These are phyloP conservation scores for Cryphonectria radicalis DNA, from an alignment of 2,329 filamentous ascomycete species.

Conservation along the genomic window DNA sequence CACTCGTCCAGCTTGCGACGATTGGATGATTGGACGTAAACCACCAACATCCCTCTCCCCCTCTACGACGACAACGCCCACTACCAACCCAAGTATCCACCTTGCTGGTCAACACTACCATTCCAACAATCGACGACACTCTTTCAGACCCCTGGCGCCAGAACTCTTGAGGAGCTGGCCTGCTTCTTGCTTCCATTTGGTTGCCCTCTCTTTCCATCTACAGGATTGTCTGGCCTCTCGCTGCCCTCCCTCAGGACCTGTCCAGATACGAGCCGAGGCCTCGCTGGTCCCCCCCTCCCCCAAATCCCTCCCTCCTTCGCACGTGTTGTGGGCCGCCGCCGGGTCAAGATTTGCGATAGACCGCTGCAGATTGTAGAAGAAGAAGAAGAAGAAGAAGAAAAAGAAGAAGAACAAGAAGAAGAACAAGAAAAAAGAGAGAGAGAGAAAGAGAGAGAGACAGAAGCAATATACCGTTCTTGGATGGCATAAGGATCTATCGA, in stretches of 20 bases:
- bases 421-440: background rate
- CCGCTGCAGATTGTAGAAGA: background rate
- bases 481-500: slow-evolving; percentile 32
- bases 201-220: background rate
- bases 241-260: background rate
- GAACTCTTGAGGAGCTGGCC: slow-evolving; percentile 6
- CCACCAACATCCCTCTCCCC: slow-evolving; percentile 3
- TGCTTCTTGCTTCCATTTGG: background rate
- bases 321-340: background rate
- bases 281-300: background rate
- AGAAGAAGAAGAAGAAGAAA: background rate
- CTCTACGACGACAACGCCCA: background rate
- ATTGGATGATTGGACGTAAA: background rate
- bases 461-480: slow-evolving; percentile 6
- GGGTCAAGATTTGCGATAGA: background rate
- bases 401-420: no score
- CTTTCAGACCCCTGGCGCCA: background rate
- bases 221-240: background rate
- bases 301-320: background rate
- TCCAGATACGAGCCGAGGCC: slow-evolving; percentile 3
- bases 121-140: background rate
- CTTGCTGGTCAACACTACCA: slow-evolving; percentile 10
- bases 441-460: background rate
- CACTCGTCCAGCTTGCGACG: background rate
- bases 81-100: background rate